phyloP scores from a whole-genome alignment of 139 green algal species.

The Bryopsis sp. region DNA sequence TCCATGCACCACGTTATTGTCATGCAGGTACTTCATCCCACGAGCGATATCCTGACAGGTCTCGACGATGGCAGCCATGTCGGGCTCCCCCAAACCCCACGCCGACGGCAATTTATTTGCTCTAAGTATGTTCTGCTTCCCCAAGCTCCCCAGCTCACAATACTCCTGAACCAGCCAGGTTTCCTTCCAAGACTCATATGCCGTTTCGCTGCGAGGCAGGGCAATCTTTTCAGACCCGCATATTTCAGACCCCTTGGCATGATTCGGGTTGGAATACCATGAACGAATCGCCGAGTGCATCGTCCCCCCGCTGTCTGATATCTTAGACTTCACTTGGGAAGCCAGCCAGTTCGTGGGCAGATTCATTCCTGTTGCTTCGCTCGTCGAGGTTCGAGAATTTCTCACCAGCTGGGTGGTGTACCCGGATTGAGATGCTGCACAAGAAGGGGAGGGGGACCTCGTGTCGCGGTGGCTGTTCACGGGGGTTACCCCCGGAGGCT shows the following conservation, averaged over 20 bases:
- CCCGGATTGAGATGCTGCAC: neutral
- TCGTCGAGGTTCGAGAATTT: no score
- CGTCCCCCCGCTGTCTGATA: neutral
- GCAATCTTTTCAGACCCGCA: no score
- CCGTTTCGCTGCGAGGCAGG: neutral
- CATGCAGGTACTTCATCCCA: constrained; percentile 30
- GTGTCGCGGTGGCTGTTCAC: no score
- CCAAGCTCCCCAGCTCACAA: constrained; percentile 10
- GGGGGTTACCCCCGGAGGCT: neutral
- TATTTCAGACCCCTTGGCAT: no score
- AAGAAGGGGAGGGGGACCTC: no score
- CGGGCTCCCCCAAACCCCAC: neutral
- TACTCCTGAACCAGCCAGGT: constrained; percentile 18
- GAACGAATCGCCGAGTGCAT: neutral
- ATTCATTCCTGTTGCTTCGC: no score
- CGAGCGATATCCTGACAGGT: constrained; percentile 26
- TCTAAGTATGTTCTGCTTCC: neutral
- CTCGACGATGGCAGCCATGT: constrained; percentile 1
- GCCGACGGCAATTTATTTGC: neutral
- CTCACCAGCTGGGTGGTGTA: neutral
- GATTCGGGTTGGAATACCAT: no score
- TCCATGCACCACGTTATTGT: constrained; percentile 34
- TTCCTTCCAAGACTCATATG: constrained; percentile 7
- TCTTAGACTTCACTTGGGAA: no score
- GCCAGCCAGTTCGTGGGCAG: constrained; percentile 3